Evolutionary conservation across 257 asterid species (phyloP), one percentile per base, ranked within the genome.

Genomic region (Solanum boliviense): DNA sequence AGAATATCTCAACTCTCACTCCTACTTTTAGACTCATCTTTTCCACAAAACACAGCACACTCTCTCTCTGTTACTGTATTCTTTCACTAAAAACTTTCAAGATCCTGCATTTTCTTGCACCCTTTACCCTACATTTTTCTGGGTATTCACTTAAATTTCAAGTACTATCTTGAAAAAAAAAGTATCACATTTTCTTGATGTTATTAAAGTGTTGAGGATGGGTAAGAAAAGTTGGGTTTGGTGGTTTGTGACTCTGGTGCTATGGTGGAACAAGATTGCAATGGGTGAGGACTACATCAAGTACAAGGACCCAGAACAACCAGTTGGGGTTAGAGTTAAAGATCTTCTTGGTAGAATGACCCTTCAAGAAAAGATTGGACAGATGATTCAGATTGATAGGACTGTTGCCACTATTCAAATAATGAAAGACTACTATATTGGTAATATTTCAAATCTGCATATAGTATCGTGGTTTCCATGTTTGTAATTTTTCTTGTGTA

Each of bases 371-470:
- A 96, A 95, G 91, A 93, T 96, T 90, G 99, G 98, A 10, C 99
- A 96, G 91, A 96, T 96, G 99, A 92, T 92, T 90, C 99, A 96
- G 95, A 94, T 96, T 92, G 99, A 96, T 68, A 92, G 98, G 70
- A 84, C 87, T 84, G 92, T 91, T 84, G 99, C 98, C 41, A 91
- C 96, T 20, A 90, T 94, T 85, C 92, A 90, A 83, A 88, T 95
- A 86, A 89, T 96, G 96, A 95, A 89, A 89, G 85, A 93, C 12
- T 90, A 90, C 91, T 91, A 73, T 83, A 94, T 96, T 91, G 98
- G 98, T 96, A 95, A 87, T 52, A 21, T 32, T 84, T 72, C 67
- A 32, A 35, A 25, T 86, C 70, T 60, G 41, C 27, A 21, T 48
- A 10, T 3, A 29, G 7, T 23, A 85, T 36, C 29, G 20, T 46